phyloP scores from a whole-genome alignment of 768 basidiomycete species.

The Mrakia frigida region DNA sequence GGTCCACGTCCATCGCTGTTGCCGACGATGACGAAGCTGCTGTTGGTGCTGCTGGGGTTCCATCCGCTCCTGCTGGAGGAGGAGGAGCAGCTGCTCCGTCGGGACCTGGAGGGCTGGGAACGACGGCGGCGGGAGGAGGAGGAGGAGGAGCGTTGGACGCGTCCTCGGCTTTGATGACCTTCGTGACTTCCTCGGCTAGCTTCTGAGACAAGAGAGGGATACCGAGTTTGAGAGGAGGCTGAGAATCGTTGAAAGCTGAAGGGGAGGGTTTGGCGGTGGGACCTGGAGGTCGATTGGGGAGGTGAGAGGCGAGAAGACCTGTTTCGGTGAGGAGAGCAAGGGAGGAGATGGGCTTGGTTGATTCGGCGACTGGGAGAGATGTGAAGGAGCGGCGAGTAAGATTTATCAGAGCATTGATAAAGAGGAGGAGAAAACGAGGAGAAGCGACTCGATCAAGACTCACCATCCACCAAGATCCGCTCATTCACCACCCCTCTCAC shows the following conservation, averaged over 20 bases:
- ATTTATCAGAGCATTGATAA: background rate
- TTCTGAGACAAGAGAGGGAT: constrained; percentile 72
- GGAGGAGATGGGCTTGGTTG: constrained; percentile 52
- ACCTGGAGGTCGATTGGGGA: constrained; percentile 53
- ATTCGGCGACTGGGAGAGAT: constrained; percentile 57
- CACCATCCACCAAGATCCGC: constrained; percentile 84
- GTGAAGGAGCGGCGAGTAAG: too few relatives aligned
- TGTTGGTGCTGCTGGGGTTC: background rate
- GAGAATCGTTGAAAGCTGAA: constrained; percentile 67
- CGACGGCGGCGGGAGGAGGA: constrained; percentile 2
- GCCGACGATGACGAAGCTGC: background rate
- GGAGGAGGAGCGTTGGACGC: constrained; percentile 13
- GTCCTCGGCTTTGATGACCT: constrained; percentile 54
- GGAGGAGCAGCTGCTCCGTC: background rate
- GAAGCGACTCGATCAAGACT: constrained; percentile 32
- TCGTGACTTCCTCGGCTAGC: constrained; percentile 71
- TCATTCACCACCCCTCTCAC: constrained; percentile 94
- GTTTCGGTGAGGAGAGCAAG: constrained; percentile 46
- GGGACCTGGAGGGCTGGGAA: background rate
- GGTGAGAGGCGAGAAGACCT: constrained; percentile 70
- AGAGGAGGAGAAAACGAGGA: background rate
- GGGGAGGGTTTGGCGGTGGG: constrained; percentile 52
- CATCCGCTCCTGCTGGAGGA: background rate
- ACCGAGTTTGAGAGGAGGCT: constrained; percentile 78
- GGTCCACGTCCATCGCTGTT: constrained; percentile 22